Base-by-base conservation (phyloP, 371 early-diverging fungal genomes). In the Zancudomyces culisetae region DNA sequence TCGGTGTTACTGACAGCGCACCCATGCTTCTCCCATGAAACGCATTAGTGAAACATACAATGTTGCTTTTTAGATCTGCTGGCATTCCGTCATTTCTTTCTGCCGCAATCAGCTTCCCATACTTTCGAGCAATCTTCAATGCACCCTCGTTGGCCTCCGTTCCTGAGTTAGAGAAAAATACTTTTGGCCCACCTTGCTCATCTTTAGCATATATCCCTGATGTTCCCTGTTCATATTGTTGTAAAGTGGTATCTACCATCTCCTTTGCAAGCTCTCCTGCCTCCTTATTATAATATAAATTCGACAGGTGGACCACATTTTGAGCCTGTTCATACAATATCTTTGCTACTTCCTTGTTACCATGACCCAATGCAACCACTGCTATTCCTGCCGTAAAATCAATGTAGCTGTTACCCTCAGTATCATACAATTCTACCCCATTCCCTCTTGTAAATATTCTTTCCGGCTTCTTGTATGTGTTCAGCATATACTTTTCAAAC, bases 11-110 rank as follows among this genome's bases (percentile, higher is more conserved):
- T 8, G 87, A 85, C 27, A 95, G 72, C 0, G 93, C 84, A 6
- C 94, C 94, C 78, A 93, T 76, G 24, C 89, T 77, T 23, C 96
- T 85, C 54, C 96, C 96, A 62, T 95, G 94, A 73, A 95, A 95
- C 2, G 82, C 90, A 55, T 87, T 77, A 8, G 64, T 71, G 60
- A 91, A 95, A 30, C 84, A 80, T 3, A 92, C 73, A 43, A 92
- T 69, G 19, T 58, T 53, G 54, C 58, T 49, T 56, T 73, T 71
- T 30, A 55, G 56, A 18, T 69, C 67, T 21, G 52, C 54, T 15
- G 52, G 56, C 43, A 66, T 52, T 1, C 55, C 60, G 28, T 59
- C 64, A 8, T 58, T 56, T 3, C 55, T 49, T 63, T 55, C 72
- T 66, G 24, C 75, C 2, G 70, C 60, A 2, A 71, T 56, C 26